phyloP scores from a whole-genome alignment of 345 rosid genomes.

The Brassica cretica region DNA sequence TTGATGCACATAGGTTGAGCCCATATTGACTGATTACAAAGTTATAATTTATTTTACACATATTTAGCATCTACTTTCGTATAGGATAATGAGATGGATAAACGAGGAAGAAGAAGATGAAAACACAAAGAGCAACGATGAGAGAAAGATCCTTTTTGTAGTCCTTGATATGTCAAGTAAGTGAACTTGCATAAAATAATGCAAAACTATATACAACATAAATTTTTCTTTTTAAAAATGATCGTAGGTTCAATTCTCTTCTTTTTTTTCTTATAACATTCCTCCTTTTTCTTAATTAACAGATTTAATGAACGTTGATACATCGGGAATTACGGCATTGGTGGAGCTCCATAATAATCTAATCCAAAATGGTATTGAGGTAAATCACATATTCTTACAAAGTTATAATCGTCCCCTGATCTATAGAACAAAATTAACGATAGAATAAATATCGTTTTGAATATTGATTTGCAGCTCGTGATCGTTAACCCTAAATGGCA shows the following conservation, averaged over 20 bases:
- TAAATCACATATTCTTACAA: constrained; percentile 27
- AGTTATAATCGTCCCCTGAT: neutral
- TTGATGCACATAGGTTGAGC: too few relatives aligned
- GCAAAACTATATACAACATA: neutral
- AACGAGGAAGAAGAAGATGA: constrained; percentile 47
- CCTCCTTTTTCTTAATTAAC: neutral
- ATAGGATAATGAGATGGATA: constrained; percentile 60
- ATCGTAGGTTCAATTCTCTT: neutral
- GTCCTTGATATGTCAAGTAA: constrained; percentile 90
- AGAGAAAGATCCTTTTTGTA: constrained; percentile 49
- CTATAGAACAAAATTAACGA: neutral
- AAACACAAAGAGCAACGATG: constrained; percentile 25
- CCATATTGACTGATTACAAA: neutral
- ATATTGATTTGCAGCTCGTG: constrained; percentile 50
- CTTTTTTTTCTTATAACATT: neutral
- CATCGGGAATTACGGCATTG: constrained; percentile 75
- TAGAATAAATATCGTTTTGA: neutral
- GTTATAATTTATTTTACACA: neutral
- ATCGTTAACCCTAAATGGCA: constrained; percentile 79
- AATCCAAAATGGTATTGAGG: constrained; percentile 55
- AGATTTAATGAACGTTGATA: constrained; percentile 76
- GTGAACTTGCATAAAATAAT: constrained; percentile 19
- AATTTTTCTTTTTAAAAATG: neutral
- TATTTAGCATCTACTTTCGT: neutral
- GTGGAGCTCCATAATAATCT: constrained; percentile 64